A percentile compares a stretch with the other conserved stretches of the same genome.
Evolutionary conservation across 768 basidiomycete genomes (phyloP).

Genomic region (Mycena maculata): DNA sequence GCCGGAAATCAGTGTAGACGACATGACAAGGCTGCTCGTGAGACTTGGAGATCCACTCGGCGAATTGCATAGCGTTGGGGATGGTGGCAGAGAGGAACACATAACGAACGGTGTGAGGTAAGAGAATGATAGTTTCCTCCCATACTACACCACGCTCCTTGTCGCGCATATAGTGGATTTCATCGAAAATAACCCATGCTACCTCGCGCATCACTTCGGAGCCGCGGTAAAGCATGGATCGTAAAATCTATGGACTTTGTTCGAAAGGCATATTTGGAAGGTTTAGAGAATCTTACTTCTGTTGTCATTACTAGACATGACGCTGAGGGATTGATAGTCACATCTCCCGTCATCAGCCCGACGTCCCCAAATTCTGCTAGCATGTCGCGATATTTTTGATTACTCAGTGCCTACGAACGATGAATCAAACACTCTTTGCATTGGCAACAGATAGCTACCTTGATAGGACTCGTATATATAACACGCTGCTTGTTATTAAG

Average conservation of each 20-base stretch:
- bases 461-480: constrained; percentile 99
- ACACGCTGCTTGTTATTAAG: constrained; percentile 94
- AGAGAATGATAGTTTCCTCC: constrained; percentile 98
- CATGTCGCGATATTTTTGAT: constrained; percentile 99
- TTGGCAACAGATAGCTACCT: constrained; percentile 69
- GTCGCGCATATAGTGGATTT: constrained; percentile 99
- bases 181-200: constrained; percentile 99
- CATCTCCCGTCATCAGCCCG: constrained; percentile 99
- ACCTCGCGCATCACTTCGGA: constrained; percentile 99
- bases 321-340: constrained; percentile 97
- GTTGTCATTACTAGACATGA: constrained; percentile 99
- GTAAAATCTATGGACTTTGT: constrained; percentile 76
- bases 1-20: constrained; percentile 98
- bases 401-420: constrained; percentile 85
- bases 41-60: constrained; percentile 97
- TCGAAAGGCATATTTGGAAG: background rate
- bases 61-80: constrained; percentile 99
- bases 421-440: constrained; percentile 27
- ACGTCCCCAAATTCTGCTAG: constrained; percentile 97
- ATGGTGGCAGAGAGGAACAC: constrained; percentile 99
- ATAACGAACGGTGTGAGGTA: constrained; percentile 95
- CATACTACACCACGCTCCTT: constrained; percentile 99
- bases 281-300: constrained; percentile 68
- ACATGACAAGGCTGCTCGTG: constrained; percentile 99
- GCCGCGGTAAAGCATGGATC: constrained; percentile 98